A percentile compares a stretch with the other conserved stretches of the same genome.
Evolutionary conservation across 495 filamentous ascomycete genomes (phyloP).

Genomic region (Penicillium lagena): DNA sequence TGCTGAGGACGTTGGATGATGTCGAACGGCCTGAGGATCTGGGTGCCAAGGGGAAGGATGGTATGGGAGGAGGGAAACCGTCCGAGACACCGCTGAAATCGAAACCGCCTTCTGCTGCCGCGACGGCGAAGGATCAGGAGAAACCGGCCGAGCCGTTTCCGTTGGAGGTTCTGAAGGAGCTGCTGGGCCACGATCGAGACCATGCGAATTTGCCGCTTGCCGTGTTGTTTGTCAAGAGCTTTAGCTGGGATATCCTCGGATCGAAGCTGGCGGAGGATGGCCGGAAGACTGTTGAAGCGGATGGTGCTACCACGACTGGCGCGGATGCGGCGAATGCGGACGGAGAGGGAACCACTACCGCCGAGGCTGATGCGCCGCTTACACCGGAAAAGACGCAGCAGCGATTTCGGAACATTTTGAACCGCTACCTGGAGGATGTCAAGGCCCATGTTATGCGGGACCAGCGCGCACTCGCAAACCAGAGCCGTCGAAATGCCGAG

Average conservation of each 20-base stretch:
- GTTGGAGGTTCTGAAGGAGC: slow-evolving; percentile 91
- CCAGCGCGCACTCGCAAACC: slow-evolving; percentile 74
- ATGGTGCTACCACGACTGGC: slow-evolving; percentile 56
- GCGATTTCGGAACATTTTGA: slow-evolving; percentile 82
- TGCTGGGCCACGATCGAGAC: slow-evolving; percentile 88
- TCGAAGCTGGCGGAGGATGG: slow-evolving; percentile 65
- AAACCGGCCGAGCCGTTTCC: slow-evolving; percentile 76
- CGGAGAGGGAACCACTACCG: slow-evolving; percentile 30
- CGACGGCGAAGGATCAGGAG: slow-evolving; percentile 29
- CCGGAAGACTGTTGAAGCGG: slow-evolving; percentile 77
- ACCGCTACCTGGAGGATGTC: slow-evolving; percentile 88
- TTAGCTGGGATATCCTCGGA: slow-evolving; percentile 91
- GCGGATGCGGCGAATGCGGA: slow-evolving; percentile 42
- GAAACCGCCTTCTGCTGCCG: slow-evolving; percentile 18
- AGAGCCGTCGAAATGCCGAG: slow-evolving; percentile 91
- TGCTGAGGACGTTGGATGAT: slow-evolving; percentile 84
- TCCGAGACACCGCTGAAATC: slow-evolving; percentile 49
- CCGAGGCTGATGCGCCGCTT: slow-evolving; percentile 58
- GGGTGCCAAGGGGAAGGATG: slow-evolving; percentile 60
- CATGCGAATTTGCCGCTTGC: slow-evolving; percentile 86
- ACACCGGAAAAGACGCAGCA: slow-evolving; percentile 69
- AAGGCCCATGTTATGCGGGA: slow-evolving; percentile 83
- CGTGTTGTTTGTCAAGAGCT: slow-evolving; percentile 91
- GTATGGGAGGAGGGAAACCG: slow-evolving; percentile 40
- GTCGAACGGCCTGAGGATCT: slow-evolving; percentile 78